A percentile compares a stretch with the other conserved stretches of the same genome.
Conservation (phyloP, 1,139 yeast species). For the Taiozyma sp. region DNA sequence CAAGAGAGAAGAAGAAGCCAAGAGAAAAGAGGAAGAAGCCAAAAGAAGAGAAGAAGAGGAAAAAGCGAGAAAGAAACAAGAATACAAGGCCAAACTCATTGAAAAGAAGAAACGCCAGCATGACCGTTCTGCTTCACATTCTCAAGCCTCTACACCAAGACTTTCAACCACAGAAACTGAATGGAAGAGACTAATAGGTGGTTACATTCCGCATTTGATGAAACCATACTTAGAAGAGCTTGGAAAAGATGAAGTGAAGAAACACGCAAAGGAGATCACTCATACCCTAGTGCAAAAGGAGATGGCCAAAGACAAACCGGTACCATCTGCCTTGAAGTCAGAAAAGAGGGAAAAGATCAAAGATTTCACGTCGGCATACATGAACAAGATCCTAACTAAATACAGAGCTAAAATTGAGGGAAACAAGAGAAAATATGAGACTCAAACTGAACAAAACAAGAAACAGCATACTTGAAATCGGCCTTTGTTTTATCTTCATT, state of each 20-base stretch:
- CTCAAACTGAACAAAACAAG: slow-evolving; percentile 1
- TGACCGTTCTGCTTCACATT: slow-evolving; percentile 9
- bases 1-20: slow-evolving; percentile 21
- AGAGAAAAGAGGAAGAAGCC: slow-evolving; percentile 10
- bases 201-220: slow-evolving; percentile 73
- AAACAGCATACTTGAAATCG: slow-evolving; percentile 8
- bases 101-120: slow-evolving; percentile 15
- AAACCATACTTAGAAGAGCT: slow-evolving; percentile 61
- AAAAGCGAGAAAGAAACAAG: slow-evolving; percentile 24
- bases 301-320: slow-evolving; percentile 37
- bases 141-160: not conserved
- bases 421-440: slow-evolving; percentile 24
- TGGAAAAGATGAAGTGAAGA: slow-evolving; percentile 70
- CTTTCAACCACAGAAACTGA: slow-evolving; percentile 30
- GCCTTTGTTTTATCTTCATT: not conserved
- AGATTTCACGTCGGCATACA: slow-evolving; percentile 57
- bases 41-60: slow-evolving; percentile 19
- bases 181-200: slow-evolving; percentile 68
- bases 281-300: slow-evolving; percentile 63
- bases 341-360: slow-evolving; percentile 69
- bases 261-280: slow-evolving; percentile 76
- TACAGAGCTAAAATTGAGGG: slow-evolving; percentile 30
- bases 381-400: slow-evolving; percentile 68
- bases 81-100: slow-evolving; percentile 22
- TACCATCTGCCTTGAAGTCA: slow-evolving; percentile 55